Base-by-base conservation (phyloP, 495 filamentous ascomycete genomes). In the Hypoxylon rickii region DNA sequence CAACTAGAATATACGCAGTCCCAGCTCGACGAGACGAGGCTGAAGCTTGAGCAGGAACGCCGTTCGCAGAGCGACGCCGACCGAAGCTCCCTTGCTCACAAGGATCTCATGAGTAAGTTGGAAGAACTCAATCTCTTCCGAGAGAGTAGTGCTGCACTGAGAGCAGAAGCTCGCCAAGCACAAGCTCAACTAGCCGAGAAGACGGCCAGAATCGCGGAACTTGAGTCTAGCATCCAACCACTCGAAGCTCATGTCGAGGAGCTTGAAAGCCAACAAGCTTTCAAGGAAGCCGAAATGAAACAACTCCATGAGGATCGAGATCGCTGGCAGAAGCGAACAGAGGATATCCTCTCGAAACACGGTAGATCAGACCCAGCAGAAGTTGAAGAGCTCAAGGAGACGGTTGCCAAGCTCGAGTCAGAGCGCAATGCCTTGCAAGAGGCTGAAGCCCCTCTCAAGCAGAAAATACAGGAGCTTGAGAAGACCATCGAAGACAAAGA, bases 301-400 rank as follows among this genome's bases (percentile, higher is more conserved):
- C 79, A 96, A 32, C 74, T 96, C 15, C 86, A 93, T 52, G 86
- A 89, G 52, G 91, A 96, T 66, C 83, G 92, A 3, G 93, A 97
- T 63, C 84, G 85, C 20, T 96, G 92, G 85, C 91, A 95, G 65
- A 89, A 96, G 72, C 85, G 95, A 15, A 89, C 90, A 10, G 91
- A 97, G 64, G 89, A 94, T 51, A 96, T 97, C 42, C 82, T 98
- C 16, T 89, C 90, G 57, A 97, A 96, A 63, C 96, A 97, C 67
- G 92, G 96, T 58, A 89, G 94, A 42, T 86, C 95, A 19, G 94
- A 98, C 66, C 94, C 93, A 12, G 89, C 88, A 1, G 92, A 96
- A 61, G 81, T 96, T 51, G 91, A 97, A 63, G 83, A 83, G 52
- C 75, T 97, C 47, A 96, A 92, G 69, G 82, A 85, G 60, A 73